Percentiles rank a stretch among this genome's conserved stretches.
Conservation (phyloP, 805 yeast species). For the Kluyveromyces aestuarii region DNA sequence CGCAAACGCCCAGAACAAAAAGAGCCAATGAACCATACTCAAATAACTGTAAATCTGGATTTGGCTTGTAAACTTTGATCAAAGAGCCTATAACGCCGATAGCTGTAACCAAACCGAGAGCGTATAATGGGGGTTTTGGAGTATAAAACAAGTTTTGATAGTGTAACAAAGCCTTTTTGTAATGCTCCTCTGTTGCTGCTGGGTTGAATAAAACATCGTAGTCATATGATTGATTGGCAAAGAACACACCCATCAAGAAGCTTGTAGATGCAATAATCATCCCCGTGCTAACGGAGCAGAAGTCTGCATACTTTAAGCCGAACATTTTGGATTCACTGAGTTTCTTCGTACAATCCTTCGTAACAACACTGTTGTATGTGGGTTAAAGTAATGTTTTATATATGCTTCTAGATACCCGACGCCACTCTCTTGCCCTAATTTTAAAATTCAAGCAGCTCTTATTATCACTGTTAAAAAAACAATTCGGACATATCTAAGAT, state of each 20-base stretch:
- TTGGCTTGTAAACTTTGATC: conserved; percentile 79
- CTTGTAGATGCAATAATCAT: conserved; percentile 40
- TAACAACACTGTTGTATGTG: too few species aligned
- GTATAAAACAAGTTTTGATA: conserved; percentile 65
- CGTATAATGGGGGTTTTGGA: conserved; percentile 33
- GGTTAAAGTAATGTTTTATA: too few species aligned
- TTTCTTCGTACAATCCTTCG: not conserved
- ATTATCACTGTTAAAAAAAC: not conserved
- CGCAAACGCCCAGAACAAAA: conserved; percentile 60
- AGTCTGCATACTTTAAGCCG: conserved; percentile 18
- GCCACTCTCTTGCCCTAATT: not conserved
- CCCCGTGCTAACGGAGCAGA: conserved; percentile 24
- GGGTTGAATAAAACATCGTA: conserved; percentile 60
- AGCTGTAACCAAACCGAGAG: conserved; percentile 54
- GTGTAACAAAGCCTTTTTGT: conserved; percentile 57
- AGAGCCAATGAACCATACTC: conserved; percentile 84
- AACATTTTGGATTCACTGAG: not conserved
- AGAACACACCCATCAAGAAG: conserved; percentile 72
- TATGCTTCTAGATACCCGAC: not conserved
- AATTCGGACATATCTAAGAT: not conserved
- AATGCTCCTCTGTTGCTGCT: conserved; percentile 41
- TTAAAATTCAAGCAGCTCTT: too few species aligned
- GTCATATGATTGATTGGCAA: conserved; percentile 77
- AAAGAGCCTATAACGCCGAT: conserved; percentile 67
- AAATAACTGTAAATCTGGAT: conserved; percentile 73